Conservation (phyloP, 2,329 filamentous ascomycete species). For the Escovopsis sp. region DNA sequence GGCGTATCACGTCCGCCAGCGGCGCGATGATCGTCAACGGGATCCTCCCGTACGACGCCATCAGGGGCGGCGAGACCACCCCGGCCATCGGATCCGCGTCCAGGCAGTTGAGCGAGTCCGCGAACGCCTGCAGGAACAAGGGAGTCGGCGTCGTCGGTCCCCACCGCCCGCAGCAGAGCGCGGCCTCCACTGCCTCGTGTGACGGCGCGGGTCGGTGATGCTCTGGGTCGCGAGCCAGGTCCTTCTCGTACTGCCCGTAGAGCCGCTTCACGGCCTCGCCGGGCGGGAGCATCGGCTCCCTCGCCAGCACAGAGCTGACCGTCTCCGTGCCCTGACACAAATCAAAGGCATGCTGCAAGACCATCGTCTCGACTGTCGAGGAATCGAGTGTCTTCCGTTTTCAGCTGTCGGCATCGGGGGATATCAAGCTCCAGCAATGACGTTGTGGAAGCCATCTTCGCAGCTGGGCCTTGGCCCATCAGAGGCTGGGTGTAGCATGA, state of each 20-base stretch:
- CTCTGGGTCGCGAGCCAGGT: constrained; percentile 5
- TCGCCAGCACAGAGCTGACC: constrained; percentile 41
- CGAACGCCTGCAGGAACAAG: constrained; percentile 53
- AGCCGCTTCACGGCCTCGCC: constrained; percentile 39
- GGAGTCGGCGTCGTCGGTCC: constrained; percentile 46
- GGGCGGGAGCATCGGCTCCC: constrained; percentile 36
- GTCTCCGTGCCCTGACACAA: constrained; percentile 37
- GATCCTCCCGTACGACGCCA: constrained; percentile 42
- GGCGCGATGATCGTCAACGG: constrained; percentile 50
- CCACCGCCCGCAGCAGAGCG: constrained; percentile 51
- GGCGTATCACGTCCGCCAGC: constrained; percentile 48
- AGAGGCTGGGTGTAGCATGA: no score
- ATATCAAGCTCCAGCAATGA: no score
- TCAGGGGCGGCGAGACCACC: constrained; percentile 35
- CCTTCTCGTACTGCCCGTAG: constrained; percentile 22
- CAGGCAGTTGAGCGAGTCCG: constrained; percentile 44
- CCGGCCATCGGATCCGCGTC: constrained; percentile 34
- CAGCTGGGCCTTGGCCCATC: no score
- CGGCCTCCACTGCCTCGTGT: constrained; percentile 30
- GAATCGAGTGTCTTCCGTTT: not conserved
- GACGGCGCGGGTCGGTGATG: constrained; percentile 11
- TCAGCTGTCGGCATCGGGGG: no score
- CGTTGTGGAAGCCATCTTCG: no score
- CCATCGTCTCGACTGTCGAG: constrained; percentile 8
- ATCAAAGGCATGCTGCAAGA: constrained; percentile 24